Evolutionary conservation across 495 filamentous ascomycete species (phyloP), one percentile per base, ranked within the genome.

Genomic region (Pseudomonodictys pantanalensis): DNA sequence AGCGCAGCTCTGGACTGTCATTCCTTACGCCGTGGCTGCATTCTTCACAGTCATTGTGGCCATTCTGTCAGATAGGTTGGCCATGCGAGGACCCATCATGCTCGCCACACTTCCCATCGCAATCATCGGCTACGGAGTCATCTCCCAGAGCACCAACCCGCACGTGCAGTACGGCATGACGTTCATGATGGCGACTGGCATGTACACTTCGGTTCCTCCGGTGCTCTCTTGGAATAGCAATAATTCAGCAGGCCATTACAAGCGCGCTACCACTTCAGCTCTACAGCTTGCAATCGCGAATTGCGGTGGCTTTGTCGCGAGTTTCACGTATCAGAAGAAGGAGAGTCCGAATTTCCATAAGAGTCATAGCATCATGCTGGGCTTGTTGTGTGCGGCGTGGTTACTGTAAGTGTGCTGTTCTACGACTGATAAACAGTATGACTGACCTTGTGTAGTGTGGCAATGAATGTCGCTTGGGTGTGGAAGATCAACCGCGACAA

Each of bases 401-500:
- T 78, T 86, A 52, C 75, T 85, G 85, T 87, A 73, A 77, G 83
- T 80, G 20, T 32, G 22, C 6, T 28, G 18, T 20, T 11, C 25
- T 22, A 11, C 23, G n/a, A 1, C 32, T 55, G 24, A n/a, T 17
- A 12, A 45, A 15, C 3, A 35, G 3, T 23, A 23, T 4, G 5
- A 23, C 20, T 28, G 22, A 46, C 24, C 5, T 5, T 2, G 17
- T 30, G 46, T 10, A 87, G 83, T 60, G 77, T 89, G 52, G 66
- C 84, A 3, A 68, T 74, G 44, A 89, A 89, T 68, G 80, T 87
- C 15, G 67, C 86, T 0, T 86, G 82, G 68, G 87, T 84, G 60
- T 73, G 71, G 52, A 88, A 86, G 69, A 76, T 87, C 39, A 89
- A 89, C 66, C 72, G 75, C 6, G 84, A 86, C 63, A 89, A 88